Percentiles rank a stretch among this genome's conserved stretches.
Evolutionary conservation across 768 basidiomycete species (phyloP).

Genomic region (Porphyrellus cyaneotinctus): DNA sequence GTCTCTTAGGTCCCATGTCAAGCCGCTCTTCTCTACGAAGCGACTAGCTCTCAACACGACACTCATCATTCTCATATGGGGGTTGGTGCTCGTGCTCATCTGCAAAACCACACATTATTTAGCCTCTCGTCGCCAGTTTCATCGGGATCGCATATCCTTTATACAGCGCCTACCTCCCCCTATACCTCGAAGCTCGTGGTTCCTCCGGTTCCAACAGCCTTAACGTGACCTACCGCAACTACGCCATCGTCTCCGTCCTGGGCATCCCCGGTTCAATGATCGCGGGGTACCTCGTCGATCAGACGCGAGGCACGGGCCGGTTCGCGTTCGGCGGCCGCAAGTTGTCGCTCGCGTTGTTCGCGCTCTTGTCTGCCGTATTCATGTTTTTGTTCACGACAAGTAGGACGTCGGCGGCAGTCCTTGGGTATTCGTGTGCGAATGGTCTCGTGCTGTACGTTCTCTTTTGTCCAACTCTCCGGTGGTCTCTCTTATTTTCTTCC

Average conservation of each 20-base stretch:
- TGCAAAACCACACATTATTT: neutral
- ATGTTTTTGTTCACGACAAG: constrained; percentile 51
- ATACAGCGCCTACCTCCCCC: constrained; percentile 48
- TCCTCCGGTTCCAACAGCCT: constrained; percentile 21
- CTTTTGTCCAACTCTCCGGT: no score
- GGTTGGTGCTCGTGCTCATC: constrained; percentile 27
- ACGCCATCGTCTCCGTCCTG: constrained; percentile 44
- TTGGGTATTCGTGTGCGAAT: constrained; percentile 46
- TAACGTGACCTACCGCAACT: constrained; percentile 42
- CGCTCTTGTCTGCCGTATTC: constrained; percentile 43
- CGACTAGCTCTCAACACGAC: constrained; percentile 44
- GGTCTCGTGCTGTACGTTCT: constrained; percentile 38
- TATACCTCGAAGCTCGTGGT: constrained; percentile 40
- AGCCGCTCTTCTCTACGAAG: constrained; percentile 44
- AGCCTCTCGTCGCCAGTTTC: constrained; percentile 25
- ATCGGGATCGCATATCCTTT: constrained; percentile 55
- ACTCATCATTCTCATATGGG: constrained; percentile 50
- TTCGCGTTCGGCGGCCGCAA: constrained; percentile 44
- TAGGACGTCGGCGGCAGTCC: constrained; percentile 34
- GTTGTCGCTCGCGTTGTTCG: constrained; percentile 43
- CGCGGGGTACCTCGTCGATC: constrained; percentile 44
- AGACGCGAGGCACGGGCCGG: constrained; percentile 31
- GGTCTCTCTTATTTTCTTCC: no score
- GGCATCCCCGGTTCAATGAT: constrained; percentile 47
- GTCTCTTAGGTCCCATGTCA: constrained; percentile 39